Base-by-base conservation (phyloP, 2,329 filamentous ascomycete genomes). In the Nemania sp. region DNA sequence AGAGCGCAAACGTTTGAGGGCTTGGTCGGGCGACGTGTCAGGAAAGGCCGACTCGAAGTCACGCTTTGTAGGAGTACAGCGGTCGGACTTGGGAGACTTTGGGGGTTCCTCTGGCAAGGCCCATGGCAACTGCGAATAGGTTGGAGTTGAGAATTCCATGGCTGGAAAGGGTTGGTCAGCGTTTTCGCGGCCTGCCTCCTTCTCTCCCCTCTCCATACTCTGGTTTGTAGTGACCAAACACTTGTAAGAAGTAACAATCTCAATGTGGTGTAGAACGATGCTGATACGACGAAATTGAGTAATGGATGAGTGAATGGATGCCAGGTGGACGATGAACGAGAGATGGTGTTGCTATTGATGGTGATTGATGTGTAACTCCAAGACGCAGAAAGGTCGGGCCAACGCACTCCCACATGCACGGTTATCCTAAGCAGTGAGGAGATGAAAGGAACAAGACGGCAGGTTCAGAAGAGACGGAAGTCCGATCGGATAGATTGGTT, bases 21-120 rank as follows among this genome's bases (percentile, higher is more conserved):
- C n/a, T 18, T 5, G 47, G 2, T 18, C 13, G 1, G 20, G 27
- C 3, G 60, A 41, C 18, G 13, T 20, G 24, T 38, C 1, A 43
- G 49, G 41, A 22, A 59, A 64, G 22, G 27, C 29, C 8, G n/a
- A 53, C 27, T 59, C 38, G n/a, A 64, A 59, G 8, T 54, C 22
- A 41, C 60, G 62, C 53, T 64, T 64, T 11, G 20, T 49, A 20
- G 22, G 15, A 22, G 45, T 13, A n/a, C 3, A 15, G 10, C 15
- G 38, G 2, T 49, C 52, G 22, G 51, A 54, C 18, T 35, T 13
- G 5, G 26, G 29, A 10, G 18, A n/a, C 6, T 18, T 18, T 22
- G 27, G 22, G 38, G 26, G 18, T 4, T 20, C 2, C 2, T 47
- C 58, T 7, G 35, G 1, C 8, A 26, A 29, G 32, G 22, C 15